Conservation (phyloP, 2,329 filamentous ascomycete species). For the Camillea tinctor region DNA sequence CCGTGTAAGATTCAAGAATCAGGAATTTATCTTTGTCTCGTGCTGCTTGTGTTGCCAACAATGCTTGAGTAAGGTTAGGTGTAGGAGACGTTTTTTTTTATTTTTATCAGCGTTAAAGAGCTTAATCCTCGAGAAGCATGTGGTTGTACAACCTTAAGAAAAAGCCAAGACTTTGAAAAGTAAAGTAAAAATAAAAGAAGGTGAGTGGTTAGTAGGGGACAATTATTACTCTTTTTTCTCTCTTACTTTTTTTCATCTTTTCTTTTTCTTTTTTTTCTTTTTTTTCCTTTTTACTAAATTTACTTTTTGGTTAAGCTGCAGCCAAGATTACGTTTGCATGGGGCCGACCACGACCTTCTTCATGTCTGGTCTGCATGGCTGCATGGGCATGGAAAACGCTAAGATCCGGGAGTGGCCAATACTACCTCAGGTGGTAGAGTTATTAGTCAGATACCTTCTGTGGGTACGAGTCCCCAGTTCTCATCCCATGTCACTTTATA, state of each 20-base stretch:
- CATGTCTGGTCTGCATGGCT: no score
- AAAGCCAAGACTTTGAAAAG: no score
- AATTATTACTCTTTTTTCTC: not conserved
- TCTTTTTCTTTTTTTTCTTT: not conserved
- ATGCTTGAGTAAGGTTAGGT: not conserved
- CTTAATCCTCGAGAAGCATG: no score
- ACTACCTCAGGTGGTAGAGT: not conserved
- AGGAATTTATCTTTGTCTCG: no score
- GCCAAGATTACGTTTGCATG: not conserved
- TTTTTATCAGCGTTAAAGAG: no score
- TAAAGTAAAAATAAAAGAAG: no score
- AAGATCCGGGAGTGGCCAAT: not conserved
- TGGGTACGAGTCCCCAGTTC: not conserved
- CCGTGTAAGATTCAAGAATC: not conserved
- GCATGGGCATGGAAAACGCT: not conserved
- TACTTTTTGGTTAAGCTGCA: not conserved
- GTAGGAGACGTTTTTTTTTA: not conserved
- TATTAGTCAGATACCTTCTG: not conserved
- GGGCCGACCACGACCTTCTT: not conserved
- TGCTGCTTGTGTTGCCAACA: not conserved
- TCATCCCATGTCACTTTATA: not conserved
- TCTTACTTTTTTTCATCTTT: not conserved
- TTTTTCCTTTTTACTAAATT: not conserved
- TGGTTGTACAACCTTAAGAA: no score
- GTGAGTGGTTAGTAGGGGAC: not conserved